phyloP scores from a whole-genome alignment of 352 stramenopile genomes.

The Globisporangium okanoganense region DNA sequence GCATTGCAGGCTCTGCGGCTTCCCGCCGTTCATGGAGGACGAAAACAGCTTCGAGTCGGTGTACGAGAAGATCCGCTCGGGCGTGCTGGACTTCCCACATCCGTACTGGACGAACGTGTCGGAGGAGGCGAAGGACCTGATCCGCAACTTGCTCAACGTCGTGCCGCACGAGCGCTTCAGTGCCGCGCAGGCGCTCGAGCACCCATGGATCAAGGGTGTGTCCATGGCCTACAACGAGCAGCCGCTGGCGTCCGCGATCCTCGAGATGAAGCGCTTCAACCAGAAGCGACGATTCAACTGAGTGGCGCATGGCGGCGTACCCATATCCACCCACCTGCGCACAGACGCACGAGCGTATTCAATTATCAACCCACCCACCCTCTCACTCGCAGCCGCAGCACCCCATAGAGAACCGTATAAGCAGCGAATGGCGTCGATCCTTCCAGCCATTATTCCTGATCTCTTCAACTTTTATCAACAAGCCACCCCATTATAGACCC shows the following conservation, averaged over 20 bases:
- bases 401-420: constrained; percentile 7
- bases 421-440: background rate
- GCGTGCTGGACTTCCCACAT: constrained; percentile 71
- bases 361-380: constrained; percentile 10
- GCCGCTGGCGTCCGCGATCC: constrained; percentile 74
- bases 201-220: constrained; percentile 84
- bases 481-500: constrained; percentile 12
- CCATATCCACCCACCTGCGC: too few relatives aligned
- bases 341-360: background rate
- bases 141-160: constrained; percentile 77
- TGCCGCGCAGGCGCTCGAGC: constrained; percentile 60
- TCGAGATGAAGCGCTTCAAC: constrained; percentile 90
- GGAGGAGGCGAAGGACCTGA: constrained; percentile 79
- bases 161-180: constrained; percentile 67
- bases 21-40: constrained; percentile 80
- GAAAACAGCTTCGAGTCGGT: constrained; percentile 79
- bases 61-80: constrained; percentile 82
- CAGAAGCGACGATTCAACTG: constrained; percentile 86
- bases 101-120: constrained; percentile 88
- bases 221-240: constrained; percentile 68
- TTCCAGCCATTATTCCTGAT: constrained; percentile 2
- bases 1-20: constrained; percentile 61
- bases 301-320: too few relatives aligned
- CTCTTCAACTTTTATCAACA: background rate
- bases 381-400: background rate